A percentile compares a stretch with the other conserved stretches of the same genome.
phyloP scores from a whole-genome alignment of 306 rosid genomes.

The Prunus padus region DNA sequence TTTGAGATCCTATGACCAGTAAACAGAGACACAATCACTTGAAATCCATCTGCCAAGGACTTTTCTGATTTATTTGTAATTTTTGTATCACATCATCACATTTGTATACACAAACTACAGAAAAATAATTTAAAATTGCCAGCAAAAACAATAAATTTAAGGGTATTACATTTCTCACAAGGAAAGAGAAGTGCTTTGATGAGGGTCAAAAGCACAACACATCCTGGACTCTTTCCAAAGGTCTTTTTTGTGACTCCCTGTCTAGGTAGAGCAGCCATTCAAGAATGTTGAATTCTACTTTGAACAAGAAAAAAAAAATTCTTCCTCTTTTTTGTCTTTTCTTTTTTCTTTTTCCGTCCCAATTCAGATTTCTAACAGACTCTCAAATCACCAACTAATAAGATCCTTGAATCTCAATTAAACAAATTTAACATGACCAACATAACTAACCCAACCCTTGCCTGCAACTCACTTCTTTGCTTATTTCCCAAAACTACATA shows the following conservation, averaged over 20 bases:
- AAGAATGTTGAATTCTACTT: constrained; percentile 40
- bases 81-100: background rate
- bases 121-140: constrained; percentile 8
- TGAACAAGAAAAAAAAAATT: constrained; percentile 35
- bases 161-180: constrained; percentile 21
- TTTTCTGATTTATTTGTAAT: constrained; percentile 20
- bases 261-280: constrained; percentile 25
- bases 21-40: constrained; percentile 33
- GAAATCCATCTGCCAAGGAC: constrained; percentile 26
- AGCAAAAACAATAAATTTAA: constrained; percentile 11
- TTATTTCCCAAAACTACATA: constrained; percentile 50
- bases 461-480: constrained; percentile 44
- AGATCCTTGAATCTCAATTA: constrained; percentile 45
- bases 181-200: background rate
- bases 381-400: constrained; percentile 42
- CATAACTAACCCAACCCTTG: constrained; percentile 24
- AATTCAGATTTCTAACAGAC: constrained; percentile 21
- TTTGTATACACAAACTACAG: background rate
- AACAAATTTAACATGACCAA: constrained; percentile 46
- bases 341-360: background rate
- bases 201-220: background rate
- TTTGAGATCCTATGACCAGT: background rate
- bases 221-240: constrained; percentile 17
- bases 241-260: background rate
- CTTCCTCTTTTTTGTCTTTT: constrained; percentile 9